Conservation (phyloP, 352 stramenopile genomes). For the Phytophthora constricta region DNA sequence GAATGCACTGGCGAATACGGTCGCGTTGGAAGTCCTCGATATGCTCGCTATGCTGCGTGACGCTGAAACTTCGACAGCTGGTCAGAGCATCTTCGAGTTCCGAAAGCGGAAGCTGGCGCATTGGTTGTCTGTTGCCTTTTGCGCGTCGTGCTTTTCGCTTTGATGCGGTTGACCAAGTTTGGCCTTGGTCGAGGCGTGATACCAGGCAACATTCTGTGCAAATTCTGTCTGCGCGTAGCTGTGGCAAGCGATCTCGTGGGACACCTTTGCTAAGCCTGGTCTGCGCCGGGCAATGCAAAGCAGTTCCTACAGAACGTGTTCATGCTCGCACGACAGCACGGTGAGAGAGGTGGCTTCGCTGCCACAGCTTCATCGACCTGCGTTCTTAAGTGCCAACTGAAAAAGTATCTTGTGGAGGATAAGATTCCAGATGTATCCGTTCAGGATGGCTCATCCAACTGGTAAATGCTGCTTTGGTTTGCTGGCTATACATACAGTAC, state of each 20-base stretch:
- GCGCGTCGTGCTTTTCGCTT: neutral
- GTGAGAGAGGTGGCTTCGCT: neutral
- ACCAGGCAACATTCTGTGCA: conserved; percentile 38
- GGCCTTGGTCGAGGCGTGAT: no score
- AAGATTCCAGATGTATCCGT: neutral
- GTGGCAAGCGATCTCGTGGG: conserved; percentile 9
- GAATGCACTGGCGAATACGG: no score
- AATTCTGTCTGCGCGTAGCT: conserved; percentile 15
- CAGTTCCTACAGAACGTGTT: conserved; percentile 1
- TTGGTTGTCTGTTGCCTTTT: no score
- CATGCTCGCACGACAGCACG: neutral
- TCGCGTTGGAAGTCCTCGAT: no score
- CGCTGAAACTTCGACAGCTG: no score
- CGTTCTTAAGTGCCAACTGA: neutral
- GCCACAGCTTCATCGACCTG: neutral
- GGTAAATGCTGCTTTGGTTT: neutral
- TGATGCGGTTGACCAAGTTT: conserved; percentile 2
- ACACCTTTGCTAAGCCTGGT: no score
- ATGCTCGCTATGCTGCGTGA: no score
- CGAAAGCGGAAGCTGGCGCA: no score
- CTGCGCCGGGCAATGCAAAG: no score
- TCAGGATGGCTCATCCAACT: no score
- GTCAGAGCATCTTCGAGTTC: no score
- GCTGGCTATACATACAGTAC: neutral
- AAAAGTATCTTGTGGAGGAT: neutral